A percentile compares a stretch with the other conserved stretches of the same genome.
Evolutionary conservation across 2,329 filamentous ascomycete genomes (phyloP).

Genomic region (Fusarium proliferatum): DNA sequence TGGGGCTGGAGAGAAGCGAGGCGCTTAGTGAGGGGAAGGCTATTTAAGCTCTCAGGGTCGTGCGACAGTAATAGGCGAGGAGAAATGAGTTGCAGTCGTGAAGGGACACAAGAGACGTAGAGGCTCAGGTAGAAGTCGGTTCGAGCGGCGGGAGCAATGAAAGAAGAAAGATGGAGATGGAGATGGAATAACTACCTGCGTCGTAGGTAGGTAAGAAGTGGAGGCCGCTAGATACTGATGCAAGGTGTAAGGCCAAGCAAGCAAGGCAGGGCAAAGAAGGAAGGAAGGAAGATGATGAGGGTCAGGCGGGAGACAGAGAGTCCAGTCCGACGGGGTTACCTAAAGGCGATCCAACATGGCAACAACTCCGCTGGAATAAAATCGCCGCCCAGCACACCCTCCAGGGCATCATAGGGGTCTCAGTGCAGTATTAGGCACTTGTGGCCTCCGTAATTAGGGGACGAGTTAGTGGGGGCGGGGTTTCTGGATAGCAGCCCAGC

Average conservation of each 20-base stretch:
- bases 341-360: neutral
- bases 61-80: conserved; percentile 25
- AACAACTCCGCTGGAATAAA: conserved; percentile 5
- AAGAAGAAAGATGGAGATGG: conserved; percentile 17
- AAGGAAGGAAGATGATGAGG: conserved; percentile 14
- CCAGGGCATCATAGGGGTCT: conserved; percentile 19
- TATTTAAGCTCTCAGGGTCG: conserved; percentile 36
- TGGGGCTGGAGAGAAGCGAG: conserved; percentile 32
- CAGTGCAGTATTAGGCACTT: neutral
- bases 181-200: conserved; percentile 24
- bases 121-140: neutral
- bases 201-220: conserved; percentile 25
- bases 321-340: neutral
- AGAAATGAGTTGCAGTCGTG: conserved; percentile 12
- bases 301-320: neutral
- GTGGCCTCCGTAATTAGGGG: neutral
- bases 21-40: conserved; percentile 34
- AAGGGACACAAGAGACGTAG: neutral
- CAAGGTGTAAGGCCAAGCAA: conserved; percentile 8
- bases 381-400: conserved; percentile 7
- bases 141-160: conserved; percentile 2
- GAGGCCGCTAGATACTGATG: conserved; percentile 24
- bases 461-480: conserved; percentile 34
- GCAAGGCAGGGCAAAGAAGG: conserved; percentile 3
- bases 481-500: neutral